Evolutionary conservation across 768 basidiomycete genomes (phyloP), one percentile per base, ranked within the genome.

Genomic region (Mycena maculata): DNA sequence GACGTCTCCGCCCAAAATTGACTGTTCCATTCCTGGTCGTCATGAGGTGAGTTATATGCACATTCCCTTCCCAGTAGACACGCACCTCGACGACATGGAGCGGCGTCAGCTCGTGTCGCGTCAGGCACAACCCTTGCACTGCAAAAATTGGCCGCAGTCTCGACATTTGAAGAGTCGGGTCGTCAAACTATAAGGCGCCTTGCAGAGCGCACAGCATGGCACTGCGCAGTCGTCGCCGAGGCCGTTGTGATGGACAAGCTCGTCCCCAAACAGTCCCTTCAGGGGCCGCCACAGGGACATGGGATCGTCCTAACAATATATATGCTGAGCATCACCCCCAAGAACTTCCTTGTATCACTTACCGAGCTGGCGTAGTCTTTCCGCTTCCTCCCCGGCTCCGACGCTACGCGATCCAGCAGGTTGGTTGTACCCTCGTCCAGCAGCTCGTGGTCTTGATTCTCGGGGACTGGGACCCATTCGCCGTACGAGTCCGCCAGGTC

Each of bases 11-110:
- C 42, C 71, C 71, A 71, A 22, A 62, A 69, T 5, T 20, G 10
- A 3, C 68, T 60, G 22, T 38, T 66, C 68, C 71, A 71, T 53
- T 61, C 50, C 71, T 71, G 41, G 8, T 42, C 8, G 16, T 38
- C n/a, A n/a, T n/a, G n/a, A n/a, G n/a, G n/a, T n/a, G n/a, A n/a
- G n/a, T n/a, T n/a, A n/a, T n/a, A n/a, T n/a, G n/a, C n/a, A n/a
- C n/a, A n/a, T n/a, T n/a, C n/a, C n/a, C n/a, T n/a, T n/a, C n/a
- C n/a, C 23, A 22, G 11, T n/a, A 18, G 18, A 16, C 20, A 63
- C 56, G 11, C 15, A 60, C 58, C 42, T 54, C 6, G 9, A 66
- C 41, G 1, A 53, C 41, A 18, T 67, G 65, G 16, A 61, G 41
- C 28, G 65, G 65, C 10, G 27, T 31, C 16, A 12, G 30, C 13